These are phyloP conservation scores for Cladosporium sp. DNA, from an alignment of 2,329 filamentous ascomycete species.

Conservation along the genomic window DNA sequence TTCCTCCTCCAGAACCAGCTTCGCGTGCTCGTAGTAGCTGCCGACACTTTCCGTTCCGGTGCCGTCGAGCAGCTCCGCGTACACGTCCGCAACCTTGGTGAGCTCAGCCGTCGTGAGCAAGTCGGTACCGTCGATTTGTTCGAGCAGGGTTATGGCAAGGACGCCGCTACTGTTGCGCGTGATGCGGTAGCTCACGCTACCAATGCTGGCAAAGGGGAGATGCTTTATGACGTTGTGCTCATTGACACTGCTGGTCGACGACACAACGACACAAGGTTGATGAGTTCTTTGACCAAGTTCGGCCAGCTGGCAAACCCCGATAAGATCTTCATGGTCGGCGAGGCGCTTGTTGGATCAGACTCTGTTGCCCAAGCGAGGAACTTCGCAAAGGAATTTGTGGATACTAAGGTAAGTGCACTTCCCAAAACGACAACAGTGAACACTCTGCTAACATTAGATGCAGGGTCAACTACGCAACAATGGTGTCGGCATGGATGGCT, in stretches of 20 bases:
- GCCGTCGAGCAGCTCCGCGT: constrained; percentile 96
- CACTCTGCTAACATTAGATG: neutral
- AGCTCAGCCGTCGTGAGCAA: constrained; percentile 77
- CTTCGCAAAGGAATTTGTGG: constrained; percentile 79
- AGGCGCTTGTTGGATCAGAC: constrained; percentile 91
- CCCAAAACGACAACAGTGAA: neutral
- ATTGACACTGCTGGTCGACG: constrained; percentile 93
- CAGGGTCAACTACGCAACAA: constrained; percentile 27
- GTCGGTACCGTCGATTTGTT: constrained; percentile 79
- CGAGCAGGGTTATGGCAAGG: constrained; percentile 96
- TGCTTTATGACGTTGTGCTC: constrained; percentile 77
- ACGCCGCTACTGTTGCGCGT: constrained; percentile 89
- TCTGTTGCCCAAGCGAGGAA: constrained; percentile 92
- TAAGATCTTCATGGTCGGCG: constrained; percentile 96
- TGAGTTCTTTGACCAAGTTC: constrained; percentile 96
- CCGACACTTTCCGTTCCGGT: constrained; percentile 93
- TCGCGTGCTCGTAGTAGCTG: constrained; percentile 86
- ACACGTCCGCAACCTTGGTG: constrained; percentile 87
- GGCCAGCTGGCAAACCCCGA: constrained; percentile 92
- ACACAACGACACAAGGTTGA: constrained; percentile 91
- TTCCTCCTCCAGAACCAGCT: constrained; percentile 97
- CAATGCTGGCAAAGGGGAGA: constrained; percentile 39
- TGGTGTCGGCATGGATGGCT: constrained; percentile 82
- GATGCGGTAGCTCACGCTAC: constrained; percentile 81
- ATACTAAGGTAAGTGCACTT: constrained; percentile 24